Evolutionary conservation across 331 rosid genomes (phyloP).

Genomic region (Arachis monticola): DNA sequence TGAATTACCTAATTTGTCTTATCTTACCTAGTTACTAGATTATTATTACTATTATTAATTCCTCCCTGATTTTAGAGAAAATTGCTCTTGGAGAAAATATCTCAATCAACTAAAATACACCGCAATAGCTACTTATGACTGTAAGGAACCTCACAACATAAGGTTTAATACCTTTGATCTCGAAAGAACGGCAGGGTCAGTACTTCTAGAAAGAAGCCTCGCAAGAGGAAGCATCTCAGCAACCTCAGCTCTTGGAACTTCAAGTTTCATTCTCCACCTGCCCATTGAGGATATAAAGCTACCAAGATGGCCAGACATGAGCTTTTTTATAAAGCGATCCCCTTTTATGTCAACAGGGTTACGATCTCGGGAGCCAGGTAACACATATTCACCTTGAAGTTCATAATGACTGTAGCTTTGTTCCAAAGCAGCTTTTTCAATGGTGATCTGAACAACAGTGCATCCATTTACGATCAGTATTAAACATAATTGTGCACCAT

Average conservation of each 20-base stretch:
- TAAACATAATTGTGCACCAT: constrained; percentile 8
- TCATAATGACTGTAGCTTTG: constrained; percentile 89
- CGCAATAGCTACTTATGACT: constrained; percentile 2
- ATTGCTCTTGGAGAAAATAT: neutral
- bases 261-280: constrained; percentile 97
- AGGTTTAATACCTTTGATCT: constrained; percentile 78
- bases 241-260: constrained; percentile 83
- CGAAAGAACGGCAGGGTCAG: constrained; percentile 82
- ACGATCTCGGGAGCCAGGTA: constrained; percentile 76
- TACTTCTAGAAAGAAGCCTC: constrained; percentile 83
- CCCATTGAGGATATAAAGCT: constrained; percentile 97
- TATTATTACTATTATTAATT: no score
- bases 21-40: neutral
- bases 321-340: constrained; percentile 57
- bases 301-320: constrained; percentile 75
- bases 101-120: constrained; percentile 13
- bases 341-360: constrained; percentile 58
- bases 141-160: constrained; percentile 31
- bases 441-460: constrained; percentile 63
- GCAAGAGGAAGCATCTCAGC: constrained; percentile 99
- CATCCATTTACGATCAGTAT: constrained; percentile 41
- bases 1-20: constrained; percentile 10
- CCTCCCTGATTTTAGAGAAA: neutral
- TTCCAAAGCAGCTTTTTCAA: constrained; percentile 86
- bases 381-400: constrained; percentile 96